Percentiles rank a stretch among this genome's conserved stretches.
Evolutionary conservation across 2,329 filamentous ascomycete genomes (phyloP).

Genomic region (Cytospora paraplurivora): DNA sequence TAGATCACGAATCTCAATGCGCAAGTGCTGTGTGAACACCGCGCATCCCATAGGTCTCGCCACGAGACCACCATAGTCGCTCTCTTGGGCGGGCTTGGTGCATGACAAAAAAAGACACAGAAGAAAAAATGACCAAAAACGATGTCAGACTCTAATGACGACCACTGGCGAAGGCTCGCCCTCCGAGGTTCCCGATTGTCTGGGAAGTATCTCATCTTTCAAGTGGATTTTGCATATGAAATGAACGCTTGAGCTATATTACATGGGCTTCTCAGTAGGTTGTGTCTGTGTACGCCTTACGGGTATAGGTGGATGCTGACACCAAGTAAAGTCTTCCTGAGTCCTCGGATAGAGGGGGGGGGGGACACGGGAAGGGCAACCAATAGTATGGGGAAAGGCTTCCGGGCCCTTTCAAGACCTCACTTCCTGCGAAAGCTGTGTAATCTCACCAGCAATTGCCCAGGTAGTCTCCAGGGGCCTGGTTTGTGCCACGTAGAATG

Average conservation of each 20-base stretch:
- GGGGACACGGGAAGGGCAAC: background rate
- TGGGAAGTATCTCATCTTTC: no score
- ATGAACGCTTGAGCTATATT: no score
- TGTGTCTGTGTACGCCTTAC: background rate
- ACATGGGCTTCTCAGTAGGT: no score
- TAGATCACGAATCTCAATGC: background rate
- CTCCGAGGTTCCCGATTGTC: no score
- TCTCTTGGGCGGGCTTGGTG: no score
- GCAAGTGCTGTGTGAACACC: background rate
- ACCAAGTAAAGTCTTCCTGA: background rate
- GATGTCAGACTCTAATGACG: no score
- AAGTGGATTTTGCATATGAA: no score
- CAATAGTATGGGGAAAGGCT: background rate
- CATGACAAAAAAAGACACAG: no score
- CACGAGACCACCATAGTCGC: no score
- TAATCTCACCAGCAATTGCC: background rate
- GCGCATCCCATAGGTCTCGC: no score
- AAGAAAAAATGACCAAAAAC: no score
- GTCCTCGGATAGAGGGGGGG: background rate
- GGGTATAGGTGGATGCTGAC: background rate
- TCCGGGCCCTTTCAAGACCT: background rate
- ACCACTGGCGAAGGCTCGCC: no score
- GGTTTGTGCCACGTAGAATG: background rate
- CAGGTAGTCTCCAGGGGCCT: background rate
- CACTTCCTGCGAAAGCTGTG: background rate